Conservation (phyloP, 179 eudicot species). For the Patellifolia procumbens region DNA sequence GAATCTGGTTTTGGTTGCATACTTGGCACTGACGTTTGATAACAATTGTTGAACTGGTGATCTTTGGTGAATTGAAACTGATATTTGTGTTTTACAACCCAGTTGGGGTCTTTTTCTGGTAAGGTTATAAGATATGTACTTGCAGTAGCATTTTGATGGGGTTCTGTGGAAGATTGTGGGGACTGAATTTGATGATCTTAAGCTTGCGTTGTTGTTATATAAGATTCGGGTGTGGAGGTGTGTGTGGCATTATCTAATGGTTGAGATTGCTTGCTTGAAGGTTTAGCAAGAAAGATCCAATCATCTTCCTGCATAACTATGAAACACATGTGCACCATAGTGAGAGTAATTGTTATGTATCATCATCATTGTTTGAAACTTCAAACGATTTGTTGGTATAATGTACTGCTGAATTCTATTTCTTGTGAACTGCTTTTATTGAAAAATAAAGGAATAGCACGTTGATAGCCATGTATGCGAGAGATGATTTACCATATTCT, state of each 20-base stretch:
- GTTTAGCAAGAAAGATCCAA: too few relatives aligned
- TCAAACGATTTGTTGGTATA: not conserved
- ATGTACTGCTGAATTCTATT: not conserved
- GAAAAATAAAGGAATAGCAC: not conserved
- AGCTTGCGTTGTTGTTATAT: not conserved
- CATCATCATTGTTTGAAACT: too few relatives aligned
- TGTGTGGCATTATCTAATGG: not conserved
- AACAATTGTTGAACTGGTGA: not conserved
- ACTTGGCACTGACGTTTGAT: not conserved
- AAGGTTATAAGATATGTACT: not conserved
- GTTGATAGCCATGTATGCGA: not conserved
- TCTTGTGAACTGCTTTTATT: not conserved
- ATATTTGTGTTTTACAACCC: not conserved
- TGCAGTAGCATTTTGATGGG: not conserved
- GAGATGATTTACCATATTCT: not conserved
- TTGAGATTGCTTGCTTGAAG: not conserved
- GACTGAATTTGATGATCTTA: not conserved
- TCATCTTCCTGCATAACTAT: too few relatives aligned
- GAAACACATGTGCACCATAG: too few relatives aligned
- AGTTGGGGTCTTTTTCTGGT: not conserved
- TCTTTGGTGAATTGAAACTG: not conserved
- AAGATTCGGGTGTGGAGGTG: not conserved
- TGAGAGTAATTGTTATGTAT: too few relatives aligned
- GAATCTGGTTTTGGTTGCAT: not conserved
- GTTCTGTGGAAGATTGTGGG: not conserved